Percentiles rank a stretch among this genome's conserved stretches.
phyloP scores from a whole-genome alignment of 305 asterid species.

The Fraxinus sp. region DNA sequence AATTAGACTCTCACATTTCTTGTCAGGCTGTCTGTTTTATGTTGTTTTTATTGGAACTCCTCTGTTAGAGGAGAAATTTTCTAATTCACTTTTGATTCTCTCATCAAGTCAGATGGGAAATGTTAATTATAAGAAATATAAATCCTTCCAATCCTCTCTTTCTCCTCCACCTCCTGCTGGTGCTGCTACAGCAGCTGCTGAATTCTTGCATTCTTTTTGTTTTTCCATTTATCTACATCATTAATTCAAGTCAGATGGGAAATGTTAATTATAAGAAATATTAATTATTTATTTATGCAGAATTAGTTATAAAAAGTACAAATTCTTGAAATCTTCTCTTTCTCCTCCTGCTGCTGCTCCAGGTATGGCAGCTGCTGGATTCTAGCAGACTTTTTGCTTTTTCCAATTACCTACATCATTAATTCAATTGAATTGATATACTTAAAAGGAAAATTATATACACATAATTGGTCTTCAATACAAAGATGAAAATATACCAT shows the following conservation, averaged over 20 bases:
- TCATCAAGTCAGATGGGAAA: background rate
- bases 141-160: background rate
- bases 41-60: slow-evolving; percentile 8
- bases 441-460: background rate
- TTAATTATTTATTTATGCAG: background rate
- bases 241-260: background rate
- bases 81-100: background rate
- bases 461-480: background rate
- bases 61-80: background rate
- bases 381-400: background rate
- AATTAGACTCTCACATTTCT: background rate
- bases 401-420: background rate
- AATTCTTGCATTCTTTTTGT: background rate
- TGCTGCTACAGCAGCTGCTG: background rate
- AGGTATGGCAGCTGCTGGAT: background rate
- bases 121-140: background rate
- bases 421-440: background rate
- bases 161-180: background rate
- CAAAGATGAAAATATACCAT: background rate
- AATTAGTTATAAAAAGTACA: background rate
- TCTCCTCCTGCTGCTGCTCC: background rate
- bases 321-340: background rate
- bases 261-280: background rate
- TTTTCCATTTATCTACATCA: background rate
- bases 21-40: background rate